Conservation (phyloP, 306 rosid genomes). For the Delonix regia region DNA sequence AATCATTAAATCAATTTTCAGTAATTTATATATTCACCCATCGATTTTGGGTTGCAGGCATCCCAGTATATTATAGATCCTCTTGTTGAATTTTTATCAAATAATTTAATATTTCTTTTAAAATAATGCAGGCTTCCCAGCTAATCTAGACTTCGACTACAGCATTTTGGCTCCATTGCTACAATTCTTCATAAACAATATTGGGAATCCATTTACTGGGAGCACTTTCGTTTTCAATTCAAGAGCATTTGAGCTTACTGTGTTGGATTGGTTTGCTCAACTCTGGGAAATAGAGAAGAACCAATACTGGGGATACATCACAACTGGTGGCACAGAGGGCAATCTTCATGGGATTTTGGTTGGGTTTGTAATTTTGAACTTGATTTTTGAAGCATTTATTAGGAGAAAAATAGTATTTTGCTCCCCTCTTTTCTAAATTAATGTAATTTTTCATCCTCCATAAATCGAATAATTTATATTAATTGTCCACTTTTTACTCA, state of each 20-base stretch:
- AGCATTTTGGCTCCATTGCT: constrained; percentile 58
- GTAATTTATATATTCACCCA: no score
- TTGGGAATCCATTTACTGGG: constrained; percentile 70
- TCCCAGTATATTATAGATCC: no score
- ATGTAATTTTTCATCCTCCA: no score
- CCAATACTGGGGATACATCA: constrained; percentile 64
- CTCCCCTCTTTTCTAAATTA: no score
- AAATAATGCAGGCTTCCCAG: constrained; percentile 49
- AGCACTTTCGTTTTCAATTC: constrained; percentile 62
- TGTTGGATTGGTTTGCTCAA: constrained; percentile 69
- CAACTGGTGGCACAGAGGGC: constrained; percentile 48
- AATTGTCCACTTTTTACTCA: no score
- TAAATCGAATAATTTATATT: no score
- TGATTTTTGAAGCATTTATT: no score
- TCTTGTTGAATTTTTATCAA: no score
- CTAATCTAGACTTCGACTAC: constrained; percentile 64
- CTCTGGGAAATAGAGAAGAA: constrained; percentile 61
- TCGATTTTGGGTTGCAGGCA: no score
- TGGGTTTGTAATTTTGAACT: not conserved
- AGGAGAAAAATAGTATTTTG: not conserved
- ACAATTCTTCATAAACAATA: constrained; percentile 64
- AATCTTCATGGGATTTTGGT: constrained; percentile 31
- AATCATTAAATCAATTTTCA: no score
- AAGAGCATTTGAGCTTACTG: constrained; percentile 59
- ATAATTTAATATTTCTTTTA: no score